Evolutionary conservation across 345 rosid species (phyloP).

Genomic region (Rhizophora mangle): DNA sequence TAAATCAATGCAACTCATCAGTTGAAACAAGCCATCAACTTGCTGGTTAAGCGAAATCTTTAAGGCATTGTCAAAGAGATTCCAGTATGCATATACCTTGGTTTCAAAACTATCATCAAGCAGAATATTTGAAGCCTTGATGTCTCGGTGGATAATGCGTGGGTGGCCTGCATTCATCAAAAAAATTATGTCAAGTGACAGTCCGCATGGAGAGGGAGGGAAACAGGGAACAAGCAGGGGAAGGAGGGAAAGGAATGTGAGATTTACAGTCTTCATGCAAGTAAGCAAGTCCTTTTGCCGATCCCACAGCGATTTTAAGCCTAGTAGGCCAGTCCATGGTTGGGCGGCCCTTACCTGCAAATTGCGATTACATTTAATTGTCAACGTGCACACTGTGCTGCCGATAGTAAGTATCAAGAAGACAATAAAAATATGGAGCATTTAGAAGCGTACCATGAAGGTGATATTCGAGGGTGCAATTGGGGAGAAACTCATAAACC

Average conservation of each 20-base stretch:
- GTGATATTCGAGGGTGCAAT: constrained; percentile 68
- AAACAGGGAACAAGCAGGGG: not conserved
- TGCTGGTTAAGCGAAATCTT: not conserved
- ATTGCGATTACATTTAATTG: not conserved
- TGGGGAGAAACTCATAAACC: constrained; percentile 75
- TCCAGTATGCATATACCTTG: constrained; percentile 36
- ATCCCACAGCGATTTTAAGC: constrained; percentile 76
- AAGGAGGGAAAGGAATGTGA: not conserved
- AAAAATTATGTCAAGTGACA: not conserved
- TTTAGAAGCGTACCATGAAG: constrained; percentile 45
- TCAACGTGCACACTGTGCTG: not conserved
- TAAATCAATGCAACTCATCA: not conserved
- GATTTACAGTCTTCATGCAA: constrained; percentile 88
- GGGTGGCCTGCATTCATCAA: constrained; percentile 61
- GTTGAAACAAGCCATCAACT: not conserved
- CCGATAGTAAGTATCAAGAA: too few species aligned
- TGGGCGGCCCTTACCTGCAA: constrained; percentile 55
- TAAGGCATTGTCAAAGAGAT: not conserved
- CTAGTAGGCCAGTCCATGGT: constrained; percentile 67
- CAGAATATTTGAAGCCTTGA: constrained; percentile 79
- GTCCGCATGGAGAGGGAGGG: not conserved
- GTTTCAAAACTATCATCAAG: constrained; percentile 68
- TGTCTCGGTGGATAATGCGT: constrained; percentile 84
- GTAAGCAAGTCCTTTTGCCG: constrained; percentile 90
- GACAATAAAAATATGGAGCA: not conserved